phyloP scores from a whole-genome alignment of 1,139 yeast species.

The Blastobotrys niveus region DNA sequence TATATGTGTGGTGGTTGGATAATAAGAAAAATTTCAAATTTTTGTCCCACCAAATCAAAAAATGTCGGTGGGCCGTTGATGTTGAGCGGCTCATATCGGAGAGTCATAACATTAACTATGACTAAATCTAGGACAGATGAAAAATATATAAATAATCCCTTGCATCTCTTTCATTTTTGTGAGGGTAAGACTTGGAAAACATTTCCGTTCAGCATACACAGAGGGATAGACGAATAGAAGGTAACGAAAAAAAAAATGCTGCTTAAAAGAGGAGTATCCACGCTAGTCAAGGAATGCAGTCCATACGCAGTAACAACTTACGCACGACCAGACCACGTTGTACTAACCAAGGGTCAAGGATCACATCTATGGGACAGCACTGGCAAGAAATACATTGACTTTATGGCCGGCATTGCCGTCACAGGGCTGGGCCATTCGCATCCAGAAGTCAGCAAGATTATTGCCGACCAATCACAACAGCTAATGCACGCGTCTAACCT shows the following conservation, averaged over 20 bases:
- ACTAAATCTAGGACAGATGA: neutral
- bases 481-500: slow-evolving; percentile 81
- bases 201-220: too few relatives aligned
- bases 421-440: slow-evolving; percentile 90
- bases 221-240: too few relatives aligned
- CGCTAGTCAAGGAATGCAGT: slow-evolving; percentile 38
- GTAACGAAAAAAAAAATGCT: too few relatives aligned
- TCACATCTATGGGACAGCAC: slow-evolving; percentile 71
- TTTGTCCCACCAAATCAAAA: too few relatives aligned
- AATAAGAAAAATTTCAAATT: neutral
- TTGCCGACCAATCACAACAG: slow-evolving; percentile 64
- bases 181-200: too few relatives aligned
- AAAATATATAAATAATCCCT: neutral
- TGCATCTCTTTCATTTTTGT: neutral
- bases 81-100: too few relatives aligned
- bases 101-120: too few relatives aligned
- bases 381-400: slow-evolving; percentile 74
- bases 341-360: slow-evolving; percentile 67
- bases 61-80: too few relatives aligned
- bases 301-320: slow-evolving; percentile 77
- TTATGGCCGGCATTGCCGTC: slow-evolving; percentile 94
- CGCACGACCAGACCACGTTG: slow-evolving; percentile 58
- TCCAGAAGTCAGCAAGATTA: slow-evolving; percentile 61
- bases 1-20: neutral
- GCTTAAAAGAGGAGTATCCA: slow-evolving; percentile 16